Conservation (phyloP, 2,329 filamentous ascomycete genomes). For the Cordyceps militaris region DNA sequence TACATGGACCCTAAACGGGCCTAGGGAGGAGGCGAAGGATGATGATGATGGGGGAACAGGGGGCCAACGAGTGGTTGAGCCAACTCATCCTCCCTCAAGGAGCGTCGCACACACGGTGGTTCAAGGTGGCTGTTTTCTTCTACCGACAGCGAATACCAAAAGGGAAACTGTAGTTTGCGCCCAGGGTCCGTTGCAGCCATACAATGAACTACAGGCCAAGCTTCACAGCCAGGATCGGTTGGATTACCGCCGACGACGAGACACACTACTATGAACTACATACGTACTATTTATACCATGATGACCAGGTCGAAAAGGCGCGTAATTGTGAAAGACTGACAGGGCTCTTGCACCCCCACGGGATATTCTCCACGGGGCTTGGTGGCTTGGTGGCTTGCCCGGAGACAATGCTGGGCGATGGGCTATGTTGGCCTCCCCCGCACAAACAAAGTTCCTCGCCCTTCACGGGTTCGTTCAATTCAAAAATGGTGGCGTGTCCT, state of each 20-base stretch:
- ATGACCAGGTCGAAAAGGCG: too few species aligned
- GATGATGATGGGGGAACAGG: not conserved
- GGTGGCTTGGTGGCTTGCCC: slow-evolving; percentile 8
- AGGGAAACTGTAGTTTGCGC: not conserved
- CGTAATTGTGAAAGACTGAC: too few species aligned
- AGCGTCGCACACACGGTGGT: not conserved
- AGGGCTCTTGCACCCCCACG: not conserved
- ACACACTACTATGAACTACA: too few species aligned
- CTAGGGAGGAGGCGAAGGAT: not conserved
- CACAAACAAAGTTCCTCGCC: not conserved
- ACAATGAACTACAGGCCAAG: too few species aligned
- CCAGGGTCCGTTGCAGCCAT: too few species aligned
- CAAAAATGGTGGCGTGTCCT: too few species aligned
- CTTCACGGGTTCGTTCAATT: too few species aligned
- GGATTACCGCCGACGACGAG: too few species aligned
- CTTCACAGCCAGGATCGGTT: too few species aligned
- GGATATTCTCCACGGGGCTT: not conserved
- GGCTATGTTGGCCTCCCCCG: slow-evolving; percentile 1
- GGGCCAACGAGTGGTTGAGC: not conserved
- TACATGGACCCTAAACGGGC: not conserved
- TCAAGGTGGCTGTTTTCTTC: not conserved
- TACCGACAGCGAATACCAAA: not conserved
- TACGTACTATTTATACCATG: too few species aligned
- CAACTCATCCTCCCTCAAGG: not conserved
- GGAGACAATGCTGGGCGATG: slow-evolving; percentile 2